Evolutionary conservation across 495 filamentous ascomycete species (phyloP), one percentile per base, ranked within the genome.

Genomic region (Hyaloscypha hepaticicola): DNA sequence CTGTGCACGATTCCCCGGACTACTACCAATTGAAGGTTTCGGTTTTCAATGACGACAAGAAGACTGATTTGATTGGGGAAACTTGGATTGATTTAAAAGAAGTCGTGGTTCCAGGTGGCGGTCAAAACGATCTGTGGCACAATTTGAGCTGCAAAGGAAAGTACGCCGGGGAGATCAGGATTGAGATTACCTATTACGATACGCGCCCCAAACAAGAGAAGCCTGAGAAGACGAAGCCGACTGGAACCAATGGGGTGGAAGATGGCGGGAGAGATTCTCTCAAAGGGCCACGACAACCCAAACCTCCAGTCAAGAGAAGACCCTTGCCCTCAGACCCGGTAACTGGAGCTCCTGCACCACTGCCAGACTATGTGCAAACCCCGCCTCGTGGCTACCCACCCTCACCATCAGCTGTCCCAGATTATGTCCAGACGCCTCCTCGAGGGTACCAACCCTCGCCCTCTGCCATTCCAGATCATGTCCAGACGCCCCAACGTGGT

Each of bases 131-230:
- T 74, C 82, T 89, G 26, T 98, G 96, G 96, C 93, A 97, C 70
- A 85, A 79, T 56, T 77, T 99, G 38, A 87, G 85, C 67, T 97
- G 85, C 83, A 91, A 86, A 70, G 91, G 92, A 45, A 95, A 95
- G 78, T 98, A 97, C 72, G 93, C 96, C 25, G 95, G 95, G 27
- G 93, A 97, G 70, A 87, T 99, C 50, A 85, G 93, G 60, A 91
- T 98, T 48, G 95, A 99, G 75, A 88, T 96, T 75, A 98, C 95
- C 27, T 99, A 90, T 76, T 98, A 97, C 76, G 95, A 99, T 74
- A 88, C 83, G 38, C 86, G 94, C 16, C 88, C 91, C 34, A 92
- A 92, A 75, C 84, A 87, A 19, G 90, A 73, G 57, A 73, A 70
- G 52, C 55, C 63, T 6, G 64, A 64, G 34, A 64, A 64, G 26